These are phyloP conservation scores for Blastocystis sp. DNA, from an alignment of 352 stramenopile genomes.

Conservation along the genomic window DNA sequence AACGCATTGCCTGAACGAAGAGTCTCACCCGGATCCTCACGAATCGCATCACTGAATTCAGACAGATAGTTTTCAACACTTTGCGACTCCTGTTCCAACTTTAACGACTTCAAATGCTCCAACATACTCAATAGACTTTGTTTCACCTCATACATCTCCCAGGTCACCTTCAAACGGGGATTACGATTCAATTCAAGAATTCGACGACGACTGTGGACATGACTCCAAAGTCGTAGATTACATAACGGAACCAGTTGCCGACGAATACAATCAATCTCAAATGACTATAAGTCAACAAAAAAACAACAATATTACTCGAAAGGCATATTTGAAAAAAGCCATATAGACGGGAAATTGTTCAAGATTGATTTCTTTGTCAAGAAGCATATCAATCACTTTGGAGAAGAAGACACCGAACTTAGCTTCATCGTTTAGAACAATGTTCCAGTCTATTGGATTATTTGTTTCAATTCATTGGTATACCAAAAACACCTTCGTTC, in stretches of 20 bases:
- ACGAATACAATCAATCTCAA: slow-evolving; percentile 11
- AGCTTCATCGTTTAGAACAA: not conserved
- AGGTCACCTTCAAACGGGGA: slow-evolving; percentile 1
- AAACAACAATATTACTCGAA: not conserved
- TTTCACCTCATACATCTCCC: slow-evolving; percentile 2
- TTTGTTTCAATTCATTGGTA: too few species aligned
- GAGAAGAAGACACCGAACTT: not conserved
- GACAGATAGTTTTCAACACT: not conserved
- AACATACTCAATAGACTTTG: not conserved
- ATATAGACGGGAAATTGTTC: not conserved
- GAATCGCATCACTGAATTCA: not conserved
- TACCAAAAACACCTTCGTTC: not conserved
- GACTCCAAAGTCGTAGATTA: not conserved
- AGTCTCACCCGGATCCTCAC: not conserved
- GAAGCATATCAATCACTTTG: slow-evolving; percentile 8
- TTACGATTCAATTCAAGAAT: not conserved
- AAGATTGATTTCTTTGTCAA: not conserved
- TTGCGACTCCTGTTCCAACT: not conserved
- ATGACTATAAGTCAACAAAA: not conserved
- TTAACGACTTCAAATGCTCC: not conserved
- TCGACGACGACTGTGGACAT: not conserved
- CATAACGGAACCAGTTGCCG: not conserved
- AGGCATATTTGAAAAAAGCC: slow-evolving; percentile 31
- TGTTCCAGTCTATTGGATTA: not conserved
- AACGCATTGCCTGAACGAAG: not conserved